These are phyloP conservation scores for Diaporthe nobilis DNA, from an alignment of 2,329 filamentous ascomycete species.

Conservation along the genomic window DNA sequence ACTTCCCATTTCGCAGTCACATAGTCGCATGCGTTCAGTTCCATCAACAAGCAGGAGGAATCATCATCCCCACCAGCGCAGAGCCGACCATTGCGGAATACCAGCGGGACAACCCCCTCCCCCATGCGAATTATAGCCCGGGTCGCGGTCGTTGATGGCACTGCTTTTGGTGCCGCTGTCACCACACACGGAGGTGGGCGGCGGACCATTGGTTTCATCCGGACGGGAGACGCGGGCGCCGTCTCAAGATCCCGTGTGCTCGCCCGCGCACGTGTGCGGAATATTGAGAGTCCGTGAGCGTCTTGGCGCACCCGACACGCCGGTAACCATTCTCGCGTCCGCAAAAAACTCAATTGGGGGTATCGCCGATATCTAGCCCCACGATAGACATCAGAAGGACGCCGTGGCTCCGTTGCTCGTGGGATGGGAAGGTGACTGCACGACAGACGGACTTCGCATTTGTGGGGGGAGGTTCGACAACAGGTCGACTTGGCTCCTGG, in stretches of 20 bases:
- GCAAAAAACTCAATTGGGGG: neutral
- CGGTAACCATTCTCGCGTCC: neutral
- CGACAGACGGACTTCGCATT: neutral
- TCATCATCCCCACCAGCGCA: neutral
- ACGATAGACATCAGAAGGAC: neutral
- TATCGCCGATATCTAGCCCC: neutral
- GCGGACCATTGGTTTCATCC: constrained; percentile 1
- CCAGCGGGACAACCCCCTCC: neutral
- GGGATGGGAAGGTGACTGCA: neutral
- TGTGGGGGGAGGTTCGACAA: neutral
- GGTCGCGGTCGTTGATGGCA: too few relatives aligned
- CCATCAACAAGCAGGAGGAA: neutral
- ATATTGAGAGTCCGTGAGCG: neutral
- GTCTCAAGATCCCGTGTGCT: constrained; percentile 4
- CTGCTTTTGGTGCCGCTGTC: neutral
- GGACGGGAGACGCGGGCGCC: neutral
- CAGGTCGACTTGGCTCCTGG: neutral
- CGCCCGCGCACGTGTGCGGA: neutral
- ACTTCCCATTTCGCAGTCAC: neutral
- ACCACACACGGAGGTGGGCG: neutral
- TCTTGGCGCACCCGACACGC: neutral
- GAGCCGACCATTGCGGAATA: neutral
- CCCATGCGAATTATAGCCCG: neutral
- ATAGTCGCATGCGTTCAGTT: neutral
- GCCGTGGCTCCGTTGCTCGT: neutral